A percentile compares a stretch with the other conserved stretches of the same genome.
Conservation (phyloP, 1,284 basidiomycete species). For the Sphagnurus paluster region DNA sequence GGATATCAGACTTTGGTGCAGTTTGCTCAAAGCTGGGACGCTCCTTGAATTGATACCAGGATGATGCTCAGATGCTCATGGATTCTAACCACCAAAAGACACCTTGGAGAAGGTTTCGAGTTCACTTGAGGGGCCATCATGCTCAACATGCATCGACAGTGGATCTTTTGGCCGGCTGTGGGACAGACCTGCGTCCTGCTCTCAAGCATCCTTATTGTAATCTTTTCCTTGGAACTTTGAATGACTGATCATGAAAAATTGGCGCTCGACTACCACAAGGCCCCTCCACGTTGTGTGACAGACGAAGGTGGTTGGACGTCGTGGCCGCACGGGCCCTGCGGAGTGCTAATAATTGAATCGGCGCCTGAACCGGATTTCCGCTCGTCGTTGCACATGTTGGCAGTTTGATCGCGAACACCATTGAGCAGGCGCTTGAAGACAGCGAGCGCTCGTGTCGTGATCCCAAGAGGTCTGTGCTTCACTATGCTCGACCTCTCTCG, state of each 20-base stretch:
- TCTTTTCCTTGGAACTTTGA: too few relatives aligned
- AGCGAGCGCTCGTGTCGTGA: conserved; percentile 60
- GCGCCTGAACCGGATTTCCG: conserved; percentile 41
- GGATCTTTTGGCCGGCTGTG: too few relatives aligned
- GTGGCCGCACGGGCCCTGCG: conserved; percentile 25
- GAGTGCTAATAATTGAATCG: conserved; percentile 37
- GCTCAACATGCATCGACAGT: too few relatives aligned
- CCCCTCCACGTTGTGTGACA: neutral
- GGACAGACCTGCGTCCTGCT: too few relatives aligned
- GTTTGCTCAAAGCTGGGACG: neutral
- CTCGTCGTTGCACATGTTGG: conserved; percentile 28
- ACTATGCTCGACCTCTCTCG: conserved; percentile 78
- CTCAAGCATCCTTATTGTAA: too few relatives aligned
- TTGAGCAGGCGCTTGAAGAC: conserved; percentile 53
- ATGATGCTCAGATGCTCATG: neutral
- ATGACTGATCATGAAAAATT: too few relatives aligned
- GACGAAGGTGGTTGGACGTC: too few relatives aligned
- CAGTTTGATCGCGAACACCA: conserved; percentile 66
- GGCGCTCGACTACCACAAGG: too few relatives aligned
- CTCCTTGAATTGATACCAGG: neutral
- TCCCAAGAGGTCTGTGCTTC: conserved; percentile 85
- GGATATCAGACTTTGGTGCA: too few relatives aligned
- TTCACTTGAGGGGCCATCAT: too few relatives aligned
- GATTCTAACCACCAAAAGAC: too few relatives aligned
- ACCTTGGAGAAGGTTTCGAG: too few relatives aligned